These are phyloP conservation scores for Lactarius pseudohatsudake DNA, from an alignment of 768 basidiomycete species.

Conservation along the genomic window DNA sequence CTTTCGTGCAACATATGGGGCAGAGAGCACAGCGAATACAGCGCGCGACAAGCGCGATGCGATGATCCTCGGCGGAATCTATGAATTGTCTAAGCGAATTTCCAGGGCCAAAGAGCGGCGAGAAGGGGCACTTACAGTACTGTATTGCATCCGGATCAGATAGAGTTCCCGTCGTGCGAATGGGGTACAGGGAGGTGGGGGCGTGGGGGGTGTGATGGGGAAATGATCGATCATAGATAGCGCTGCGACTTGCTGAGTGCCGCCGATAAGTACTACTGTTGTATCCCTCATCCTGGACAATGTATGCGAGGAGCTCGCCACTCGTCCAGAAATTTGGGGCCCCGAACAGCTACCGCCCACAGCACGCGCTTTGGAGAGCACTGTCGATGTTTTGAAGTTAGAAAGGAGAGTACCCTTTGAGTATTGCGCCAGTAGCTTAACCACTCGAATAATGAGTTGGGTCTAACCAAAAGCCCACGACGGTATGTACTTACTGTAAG, in stretches of 20 bases:
- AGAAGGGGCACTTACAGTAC: too few relatives aligned
- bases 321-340: neutral
- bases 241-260: neutral
- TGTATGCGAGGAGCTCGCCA: neutral
- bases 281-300: neutral
- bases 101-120: neutral
- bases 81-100: neutral
- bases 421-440: neutral
- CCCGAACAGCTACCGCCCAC: neutral
- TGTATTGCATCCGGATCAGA: too few relatives aligned
- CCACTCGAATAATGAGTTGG: neutral
- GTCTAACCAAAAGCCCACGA: neutral
- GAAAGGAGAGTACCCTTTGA: neutral
- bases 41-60: conserved; percentile 3
- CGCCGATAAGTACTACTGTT: neutral
- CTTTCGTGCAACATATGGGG: neutral
- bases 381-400: neutral
- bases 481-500: neutral
- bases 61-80: neutral
- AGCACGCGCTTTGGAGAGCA: neutral
- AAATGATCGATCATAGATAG: neutral
- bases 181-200: neutral
- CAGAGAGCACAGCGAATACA: neutral
- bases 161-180: neutral
- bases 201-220: neutral